Evolutionary conservation across 2,329 filamentous ascomycete species (phyloP), one percentile per base, ranked within the genome.

Genomic region (Diaporthe destruens): DNA sequence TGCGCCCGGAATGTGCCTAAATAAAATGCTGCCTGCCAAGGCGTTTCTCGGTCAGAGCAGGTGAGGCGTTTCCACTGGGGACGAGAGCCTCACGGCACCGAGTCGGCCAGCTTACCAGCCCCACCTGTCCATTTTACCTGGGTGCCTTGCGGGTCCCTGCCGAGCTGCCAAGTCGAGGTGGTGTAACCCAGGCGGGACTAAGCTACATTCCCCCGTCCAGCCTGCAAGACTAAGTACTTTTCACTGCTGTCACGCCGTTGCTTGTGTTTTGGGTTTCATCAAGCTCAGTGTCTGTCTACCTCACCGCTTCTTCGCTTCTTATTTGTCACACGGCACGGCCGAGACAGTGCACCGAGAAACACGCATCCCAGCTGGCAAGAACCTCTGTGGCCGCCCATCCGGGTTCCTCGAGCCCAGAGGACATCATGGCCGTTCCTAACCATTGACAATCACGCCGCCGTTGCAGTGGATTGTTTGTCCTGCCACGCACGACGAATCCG

Each of bases 401-500:
- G 56, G 70, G 70, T 72, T 23, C 70, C 36, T 34, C 2, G 39
- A 36, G 34, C 63, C 70, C 36, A 12, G 32, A 72, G 53, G 44
- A 55, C n/a, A 16, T 18, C 23, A 14, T n/a, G 29, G 6, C 32
- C 47, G 65, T 63, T 80, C 61, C 80, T 79, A 88, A 32, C 87
- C 85, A 74, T 86, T 87, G 36, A 88, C 85, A 54, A 88, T 76
- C 6, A 78, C 79, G 6, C 87, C 86, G 1, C 86, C 86, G 63
- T 88, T 88, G 81, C 85, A 87, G 78, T 88, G 86, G 14, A 88
- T 84, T 0, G 84, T 86, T 84, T 96, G 94, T 1, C 94, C 94
- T 69, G 89, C 92, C 57, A 96, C 90, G 74, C 90, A 91, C 61
- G 89, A 91, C 79, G 92, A 94, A 80, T 96, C 94, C 73, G 87